Evolutionary conservation across 768 basidiomycete species (phyloP).

Genomic region (Tremella yokohamensis): DNA sequence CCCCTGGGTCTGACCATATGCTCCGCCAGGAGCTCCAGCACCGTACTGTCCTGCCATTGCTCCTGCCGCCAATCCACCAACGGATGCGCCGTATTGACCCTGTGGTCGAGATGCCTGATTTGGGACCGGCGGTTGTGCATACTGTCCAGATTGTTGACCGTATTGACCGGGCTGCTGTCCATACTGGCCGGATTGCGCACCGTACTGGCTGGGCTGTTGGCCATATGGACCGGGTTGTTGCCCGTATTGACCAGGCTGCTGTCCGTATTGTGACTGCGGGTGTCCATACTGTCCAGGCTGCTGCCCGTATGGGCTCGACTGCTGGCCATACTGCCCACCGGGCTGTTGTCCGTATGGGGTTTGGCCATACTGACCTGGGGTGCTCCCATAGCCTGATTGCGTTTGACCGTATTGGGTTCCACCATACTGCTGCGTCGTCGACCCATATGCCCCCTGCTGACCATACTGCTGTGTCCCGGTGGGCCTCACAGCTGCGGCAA

Average conservation of each 20-base stretch:
- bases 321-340: slow-evolving; percentile 25
- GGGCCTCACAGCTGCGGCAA: no score
- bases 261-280: slow-evolving; percentile 13
- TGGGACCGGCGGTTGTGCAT: slow-evolving; percentile 13
- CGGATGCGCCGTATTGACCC: slow-evolving; percentile 11
- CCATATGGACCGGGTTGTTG: slow-evolving; percentile 16
- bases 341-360: slow-evolving; percentile 21
- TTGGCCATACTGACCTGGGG: no score
- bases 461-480: no score
- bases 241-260: slow-evolving; percentile 27
- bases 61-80: slow-evolving; percentile 6
- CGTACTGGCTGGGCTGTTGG: slow-evolving; percentile 23
- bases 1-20: slow-evolving; percentile 14
- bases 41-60: slow-evolving; percentile 10
- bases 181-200: slow-evolving; percentile 11
- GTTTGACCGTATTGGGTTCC: no score
- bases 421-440: no score
- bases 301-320: slow-evolving; percentile 6
- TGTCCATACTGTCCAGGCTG: slow-evolving; percentile 4
- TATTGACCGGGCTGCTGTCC: slow-evolving; percentile 25
- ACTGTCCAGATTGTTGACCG: slow-evolving; percentile 2
- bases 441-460: no score
- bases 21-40: slow-evolving; percentile 11
- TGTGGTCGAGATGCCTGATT: neutral
- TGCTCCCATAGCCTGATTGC: no score